These are phyloP conservation scores for Suillus alpinus DNA, from an alignment of 768 basidiomycete genomes.

Conservation along the genomic window DNA sequence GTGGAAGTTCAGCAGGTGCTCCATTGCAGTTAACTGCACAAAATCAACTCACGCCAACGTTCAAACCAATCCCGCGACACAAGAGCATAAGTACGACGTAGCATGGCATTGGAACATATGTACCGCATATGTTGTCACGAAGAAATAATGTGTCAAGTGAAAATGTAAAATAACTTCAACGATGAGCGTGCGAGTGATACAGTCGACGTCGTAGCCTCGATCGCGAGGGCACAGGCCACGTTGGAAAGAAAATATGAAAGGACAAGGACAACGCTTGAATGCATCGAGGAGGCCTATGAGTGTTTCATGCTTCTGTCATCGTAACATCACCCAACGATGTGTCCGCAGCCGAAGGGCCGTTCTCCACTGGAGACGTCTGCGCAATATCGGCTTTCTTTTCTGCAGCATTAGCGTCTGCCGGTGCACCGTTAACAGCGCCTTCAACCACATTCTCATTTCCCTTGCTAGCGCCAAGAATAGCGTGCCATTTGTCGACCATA, in stretches of 20 bases:
- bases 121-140: slow-evolving; percentile 23
- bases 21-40: not conserved
- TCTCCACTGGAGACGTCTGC: slow-evolving; percentile 22
- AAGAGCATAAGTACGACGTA: not conserved
- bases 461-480: slow-evolving; percentile 34
- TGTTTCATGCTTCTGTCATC: slow-evolving; percentile 38
- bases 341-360: slow-evolving; percentile 31
- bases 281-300: not conserved
- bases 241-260: slow-evolving; percentile 6
- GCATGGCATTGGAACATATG: slow-evolving; percentile 2
- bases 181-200: not conserved
- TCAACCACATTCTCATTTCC: slow-evolving; percentile 30
- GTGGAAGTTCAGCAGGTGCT: not conserved
- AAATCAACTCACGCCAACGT: not conserved
- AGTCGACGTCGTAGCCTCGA: not conserved
- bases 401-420: slow-evolving; percentile 15
- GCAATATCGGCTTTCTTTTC: slow-evolving; percentile 18
- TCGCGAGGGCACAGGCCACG: not conserved
- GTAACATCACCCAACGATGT: slow-evolving; percentile 34
- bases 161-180: slow-evolving; percentile 3
- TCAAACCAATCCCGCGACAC: not conserved
- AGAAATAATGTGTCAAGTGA: slow-evolving; percentile 8
- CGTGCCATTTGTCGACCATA: slow-evolving; percentile 47
- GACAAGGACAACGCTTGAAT: slow-evolving; percentile 7
- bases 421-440: slow-evolving; percentile 22